Percentiles rank a stretch among this genome's conserved stretches.
phyloP scores from a whole-genome alignment of 345 rosid genomes.

The Hibiscus trionum region DNA sequence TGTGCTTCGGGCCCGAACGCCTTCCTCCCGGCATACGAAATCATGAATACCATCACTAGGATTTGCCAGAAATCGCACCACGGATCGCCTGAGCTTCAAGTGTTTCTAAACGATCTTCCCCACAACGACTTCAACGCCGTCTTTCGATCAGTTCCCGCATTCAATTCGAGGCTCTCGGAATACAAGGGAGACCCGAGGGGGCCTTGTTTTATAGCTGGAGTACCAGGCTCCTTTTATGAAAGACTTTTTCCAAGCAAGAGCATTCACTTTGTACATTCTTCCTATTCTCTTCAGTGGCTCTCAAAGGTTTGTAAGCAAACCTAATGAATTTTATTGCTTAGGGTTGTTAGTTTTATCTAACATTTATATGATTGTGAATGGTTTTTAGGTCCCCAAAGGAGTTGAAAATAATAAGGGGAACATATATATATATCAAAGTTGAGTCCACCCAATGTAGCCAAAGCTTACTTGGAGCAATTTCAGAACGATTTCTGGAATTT shows the following conservation, averaged over 20 bases:
- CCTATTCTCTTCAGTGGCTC: background rate
- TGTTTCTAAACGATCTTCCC: background rate
- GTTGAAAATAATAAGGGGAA: conserved; percentile 9
- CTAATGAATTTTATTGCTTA: too few species aligned
- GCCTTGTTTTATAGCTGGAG: background rate
- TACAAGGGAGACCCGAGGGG: too few species aligned
- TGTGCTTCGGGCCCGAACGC: background rate
- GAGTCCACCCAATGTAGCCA: background rate
- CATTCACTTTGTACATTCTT: background rate
- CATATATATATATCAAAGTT: background rate
- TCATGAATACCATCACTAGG: background rate
- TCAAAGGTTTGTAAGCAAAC: background rate
- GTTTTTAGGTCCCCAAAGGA: background rate
- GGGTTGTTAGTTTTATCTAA: background rate
- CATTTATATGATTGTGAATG: background rate
- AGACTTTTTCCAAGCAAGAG: background rate
- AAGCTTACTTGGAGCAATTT: background rate
- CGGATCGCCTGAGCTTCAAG: background rate
- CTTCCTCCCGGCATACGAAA: background rate
- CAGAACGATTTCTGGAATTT: conserved; percentile 36
- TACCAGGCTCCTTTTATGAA: background rate
- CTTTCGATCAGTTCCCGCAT: background rate
- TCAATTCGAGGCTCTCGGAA: background rate
- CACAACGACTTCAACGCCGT: background rate
- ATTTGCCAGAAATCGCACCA: background rate